These are phyloP conservation scores for Vigna reflexopilosa DNA, from an alignment of 306 rosid species.

Conservation along the genomic window DNA sequence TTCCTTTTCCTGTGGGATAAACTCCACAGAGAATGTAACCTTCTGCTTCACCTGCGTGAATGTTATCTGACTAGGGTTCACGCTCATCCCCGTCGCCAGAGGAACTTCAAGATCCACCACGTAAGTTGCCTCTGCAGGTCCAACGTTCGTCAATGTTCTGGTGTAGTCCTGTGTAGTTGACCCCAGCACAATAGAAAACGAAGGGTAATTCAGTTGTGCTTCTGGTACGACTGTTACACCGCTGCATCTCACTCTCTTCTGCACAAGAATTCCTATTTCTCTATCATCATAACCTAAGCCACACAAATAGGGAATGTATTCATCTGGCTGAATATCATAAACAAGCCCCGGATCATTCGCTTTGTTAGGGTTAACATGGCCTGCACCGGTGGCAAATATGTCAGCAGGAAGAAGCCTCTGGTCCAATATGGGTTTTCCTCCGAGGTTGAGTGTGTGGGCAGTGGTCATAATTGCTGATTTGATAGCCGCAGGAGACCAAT, in stretches of 20 bases:
- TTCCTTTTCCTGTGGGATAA: slow-evolving; percentile 44
- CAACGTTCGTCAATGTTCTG: slow-evolving; percentile 62
- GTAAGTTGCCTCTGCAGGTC: slow-evolving; percentile 51
- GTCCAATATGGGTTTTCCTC: slow-evolving; percentile 47
- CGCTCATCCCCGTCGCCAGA: slow-evolving; percentile 42
- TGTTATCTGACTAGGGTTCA: slow-evolving; percentile 43
- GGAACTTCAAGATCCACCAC: slow-evolving; percentile 42
- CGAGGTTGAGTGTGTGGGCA: slow-evolving; percentile 47
- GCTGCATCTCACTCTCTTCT: slow-evolving; percentile 45
- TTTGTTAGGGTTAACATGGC: slow-evolving; percentile 65
- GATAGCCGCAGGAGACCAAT: slow-evolving; percentile 75
- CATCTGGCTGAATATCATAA: slow-evolving; percentile 51
- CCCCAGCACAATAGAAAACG: slow-evolving; percentile 49
- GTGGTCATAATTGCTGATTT: slow-evolving; percentile 70
- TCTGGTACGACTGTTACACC: slow-evolving; percentile 40
- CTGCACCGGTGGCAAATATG: slow-evolving; percentile 62
- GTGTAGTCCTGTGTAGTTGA: slow-evolving; percentile 49
- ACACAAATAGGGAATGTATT: slow-evolving; percentile 67
- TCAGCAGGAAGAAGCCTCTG: slow-evolving; percentile 52
- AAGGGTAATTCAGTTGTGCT: slow-evolving; percentile 66
- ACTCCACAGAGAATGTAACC: slow-evolving; percentile 42
- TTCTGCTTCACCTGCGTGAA: slow-evolving; percentile 55
- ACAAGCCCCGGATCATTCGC: slow-evolving; percentile 63
- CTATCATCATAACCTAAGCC: slow-evolving; percentile 57
- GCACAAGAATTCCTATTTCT: slow-evolving; percentile 42